These are phyloP conservation scores for Juncus effusus DNA, from an alignment of 176 grass and related monocot genomes.

Conservation along the genomic window DNA sequence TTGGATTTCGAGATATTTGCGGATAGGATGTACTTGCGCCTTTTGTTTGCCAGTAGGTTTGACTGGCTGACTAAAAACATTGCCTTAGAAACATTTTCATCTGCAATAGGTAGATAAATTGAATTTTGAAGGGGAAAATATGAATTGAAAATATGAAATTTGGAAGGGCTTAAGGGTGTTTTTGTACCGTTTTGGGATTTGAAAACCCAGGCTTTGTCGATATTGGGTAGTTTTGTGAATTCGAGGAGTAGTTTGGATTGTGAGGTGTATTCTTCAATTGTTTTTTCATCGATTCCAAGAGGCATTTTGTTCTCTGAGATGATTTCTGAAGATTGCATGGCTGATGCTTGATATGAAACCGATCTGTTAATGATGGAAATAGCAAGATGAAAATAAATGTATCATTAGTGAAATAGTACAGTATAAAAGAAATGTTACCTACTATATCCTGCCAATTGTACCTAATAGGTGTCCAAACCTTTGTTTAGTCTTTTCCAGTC, in stretches of 20 bases:
- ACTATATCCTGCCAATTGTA: no score
- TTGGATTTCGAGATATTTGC: slow-evolving; percentile 60
- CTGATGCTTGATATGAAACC: slow-evolving; percentile 20
- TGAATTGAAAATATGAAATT: background rate
- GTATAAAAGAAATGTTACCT: no score
- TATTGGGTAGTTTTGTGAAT: slow-evolving; percentile 57
- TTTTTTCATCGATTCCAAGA: slow-evolving; percentile 47
- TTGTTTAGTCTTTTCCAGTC: no score
- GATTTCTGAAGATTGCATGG: slow-evolving; percentile 29
- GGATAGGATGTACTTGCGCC: slow-evolving; percentile 49
- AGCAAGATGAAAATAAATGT: slow-evolving; percentile 1
- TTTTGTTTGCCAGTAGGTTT: slow-evolving; percentile 76
- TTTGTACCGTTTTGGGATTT: slow-evolving; percentile 55
- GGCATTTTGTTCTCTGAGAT: slow-evolving; percentile 44
- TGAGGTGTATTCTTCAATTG: slow-evolving; percentile 55
- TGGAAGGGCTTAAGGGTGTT: background rate
- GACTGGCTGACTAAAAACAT: slow-evolving; percentile 58
- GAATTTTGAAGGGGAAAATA: background rate
- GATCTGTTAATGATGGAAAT: slow-evolving; percentile 5
- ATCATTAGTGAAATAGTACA: background rate
- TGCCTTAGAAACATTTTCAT: slow-evolving; percentile 41
- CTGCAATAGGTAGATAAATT: slow-evolving; percentile 35
- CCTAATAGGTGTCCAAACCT: no score
- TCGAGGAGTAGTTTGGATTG: slow-evolving; percentile 80
- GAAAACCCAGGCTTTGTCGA: slow-evolving; percentile 81